Evolutionary conservation across 2,329 filamentous ascomycete species (phyloP).

Genomic region (Ophioceras dolichostomum): DNA sequence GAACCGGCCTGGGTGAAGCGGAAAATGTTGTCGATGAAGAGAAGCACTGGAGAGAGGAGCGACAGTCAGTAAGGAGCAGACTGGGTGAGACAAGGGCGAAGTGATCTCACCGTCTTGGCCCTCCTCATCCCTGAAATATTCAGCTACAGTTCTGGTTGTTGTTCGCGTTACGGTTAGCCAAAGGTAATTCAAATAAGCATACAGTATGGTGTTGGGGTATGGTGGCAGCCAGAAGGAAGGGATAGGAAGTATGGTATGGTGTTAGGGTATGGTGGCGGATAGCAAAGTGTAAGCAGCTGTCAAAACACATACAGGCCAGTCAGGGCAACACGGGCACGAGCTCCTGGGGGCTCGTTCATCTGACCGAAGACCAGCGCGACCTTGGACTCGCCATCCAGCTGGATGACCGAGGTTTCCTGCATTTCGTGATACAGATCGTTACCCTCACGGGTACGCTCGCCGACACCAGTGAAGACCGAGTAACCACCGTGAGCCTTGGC

Average conservation of each 20-base stretch:
- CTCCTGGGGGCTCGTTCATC: constrained; percentile 99
- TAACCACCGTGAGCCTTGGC: constrained; percentile 99
- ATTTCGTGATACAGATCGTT: constrained; percentile 99
- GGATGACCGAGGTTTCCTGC: constrained; percentile 99
- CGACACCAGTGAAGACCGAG: constrained; percentile 99
- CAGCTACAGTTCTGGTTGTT: constrained; percentile 66
- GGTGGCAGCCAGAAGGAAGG: no score
- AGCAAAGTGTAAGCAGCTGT: no score
- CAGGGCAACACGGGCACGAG: constrained; percentile 98
- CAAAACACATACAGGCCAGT: constrained; percentile 48
- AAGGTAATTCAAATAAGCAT: no score
- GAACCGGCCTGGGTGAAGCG: constrained; percentile 99
- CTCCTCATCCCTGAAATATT: constrained; percentile 66
- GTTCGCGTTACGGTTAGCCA: no score
- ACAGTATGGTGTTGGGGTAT: no score
- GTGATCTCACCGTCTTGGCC: constrained; percentile 69
- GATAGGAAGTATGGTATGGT: no score
- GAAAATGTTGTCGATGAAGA: constrained; percentile 99
- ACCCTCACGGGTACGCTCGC: constrained; percentile 99
- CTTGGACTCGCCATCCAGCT: constrained; percentile 99
- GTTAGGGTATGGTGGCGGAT: no score
- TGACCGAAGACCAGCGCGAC: constrained; percentile 99
- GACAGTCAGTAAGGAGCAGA: background rate
- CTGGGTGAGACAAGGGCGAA: background rate
- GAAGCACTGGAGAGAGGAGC: constrained; percentile 51